Evolutionary conservation across 176 grass and related monocot species (phyloP).

Genomic region (Musa beccarii): DNA sequence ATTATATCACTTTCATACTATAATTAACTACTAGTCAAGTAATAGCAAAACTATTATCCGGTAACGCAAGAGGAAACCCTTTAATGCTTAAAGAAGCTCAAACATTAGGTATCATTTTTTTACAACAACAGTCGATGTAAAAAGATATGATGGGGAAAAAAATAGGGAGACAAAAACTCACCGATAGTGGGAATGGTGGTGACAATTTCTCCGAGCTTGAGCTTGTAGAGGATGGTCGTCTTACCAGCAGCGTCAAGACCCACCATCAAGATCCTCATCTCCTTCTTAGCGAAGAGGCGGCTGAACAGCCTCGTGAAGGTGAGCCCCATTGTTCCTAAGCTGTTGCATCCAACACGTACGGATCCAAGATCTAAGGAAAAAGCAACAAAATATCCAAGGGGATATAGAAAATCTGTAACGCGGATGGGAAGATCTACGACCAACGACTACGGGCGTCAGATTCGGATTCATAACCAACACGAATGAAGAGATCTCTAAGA

Average conservation of each 20-base stretch:
- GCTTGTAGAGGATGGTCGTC: constrained; percentile 12
- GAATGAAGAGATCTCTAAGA: background rate
- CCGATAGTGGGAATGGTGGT: constrained; percentile 13
- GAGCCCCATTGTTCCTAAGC: constrained; percentile 3
- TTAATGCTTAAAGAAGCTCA: too few relatives aligned
- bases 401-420: background rate
- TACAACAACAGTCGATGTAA: too few relatives aligned
- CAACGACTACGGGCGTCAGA: background rate
- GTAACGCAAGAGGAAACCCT: too few relatives aligned
- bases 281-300: constrained; percentile 9
- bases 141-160: too few relatives aligned
- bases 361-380: background rate
- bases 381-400: background rate
- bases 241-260: constrained; percentile 10
- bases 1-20: too few relatives aligned
- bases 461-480: background rate
- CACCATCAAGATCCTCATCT: constrained; percentile 8
- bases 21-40: too few relatives aligned
- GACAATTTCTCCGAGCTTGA: constrained; percentile 11
- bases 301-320: constrained; percentile 8
- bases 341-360: background rate
- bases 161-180: background rate
- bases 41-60: too few relatives aligned
- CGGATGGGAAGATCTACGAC: background rate
- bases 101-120: too few relatives aligned